Base-by-base conservation (phyloP, 1,139 yeast species). In the Nakaseomyces delphensis region DNA sequence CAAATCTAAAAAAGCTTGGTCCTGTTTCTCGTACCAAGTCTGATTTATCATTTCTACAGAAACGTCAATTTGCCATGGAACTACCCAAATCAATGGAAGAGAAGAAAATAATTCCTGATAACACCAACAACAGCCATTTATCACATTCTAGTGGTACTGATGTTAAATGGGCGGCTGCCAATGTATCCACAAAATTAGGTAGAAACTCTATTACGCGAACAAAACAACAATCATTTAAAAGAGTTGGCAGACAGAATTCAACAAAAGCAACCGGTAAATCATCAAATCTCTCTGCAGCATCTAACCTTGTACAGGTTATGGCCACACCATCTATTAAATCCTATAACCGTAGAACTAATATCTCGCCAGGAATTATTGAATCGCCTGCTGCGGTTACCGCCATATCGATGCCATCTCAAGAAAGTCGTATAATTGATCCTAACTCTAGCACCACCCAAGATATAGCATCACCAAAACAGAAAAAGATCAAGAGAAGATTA, bases 401-500 rank as follows among this genome's bases (percentile, higher is more conserved):
- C 13, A 31, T 31, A 11, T 31, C 35, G 5, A 31, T 14, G 9
- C 23, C 35, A 13, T 14, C 31, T 6, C 16, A 14, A 28, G 18
- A 28, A 11, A 28, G 18, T 14, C 31, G 18, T 25, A 25, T 25
- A 5, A 10, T 25, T 25, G 28, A 13, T 10, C n/a, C 28, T 18
- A 28, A 25, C 16, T n/a, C 32, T 15, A 24, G 13, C 35, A 4
- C 21, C 21, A 16, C 33, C 30, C 24, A 15, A 20, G 20, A 19
- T 21, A n/a, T 16, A 28, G 14, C 25, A 21, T 14, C 40, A 20
- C 30, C 23, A 28, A 21, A 28, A 11, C 51, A 44, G 31, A 59
- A 53, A 41, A 57, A 53, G 25, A 66, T 63, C 3, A 59, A 60
- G 46, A 55, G 69, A 49, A 52, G 63, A 15, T 42, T 65, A 18